These are phyloP conservation scores for Mycena crocata DNA, from an alignment of 768 basidiomycete genomes.

Conservation along the genomic window DNA sequence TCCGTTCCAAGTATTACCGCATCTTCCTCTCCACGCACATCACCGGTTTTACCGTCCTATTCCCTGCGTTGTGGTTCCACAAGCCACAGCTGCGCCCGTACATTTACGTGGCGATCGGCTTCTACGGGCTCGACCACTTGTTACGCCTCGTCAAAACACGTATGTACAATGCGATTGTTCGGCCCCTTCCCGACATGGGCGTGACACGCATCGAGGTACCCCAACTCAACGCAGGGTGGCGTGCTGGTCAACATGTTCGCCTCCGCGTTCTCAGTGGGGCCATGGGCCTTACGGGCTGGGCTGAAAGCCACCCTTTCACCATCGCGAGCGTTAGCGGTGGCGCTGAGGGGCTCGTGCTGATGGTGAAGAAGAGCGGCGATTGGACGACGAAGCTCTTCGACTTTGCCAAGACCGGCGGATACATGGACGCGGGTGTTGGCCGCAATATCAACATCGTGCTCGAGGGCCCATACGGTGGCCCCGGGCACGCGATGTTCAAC, in stretches of 20 bases:
- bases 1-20: conserved; percentile 61
- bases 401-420: conserved; percentile 37
- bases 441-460: conserved; percentile 48
- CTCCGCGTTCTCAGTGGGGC: conserved; percentile 58
- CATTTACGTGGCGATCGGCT: conserved; percentile 50
- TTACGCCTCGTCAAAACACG: conserved; percentile 62
- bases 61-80: conserved; percentile 56
- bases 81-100: conserved; percentile 52
- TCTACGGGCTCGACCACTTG: conserved; percentile 61
- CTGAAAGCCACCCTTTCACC: conserved; percentile 70
- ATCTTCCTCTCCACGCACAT: conserved; percentile 66
- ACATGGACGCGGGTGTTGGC: conserved; percentile 34
- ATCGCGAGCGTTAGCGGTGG: conserved; percentile 60
- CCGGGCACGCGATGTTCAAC: conserved; percentile 56
- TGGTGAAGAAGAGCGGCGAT: conserved; percentile 60
- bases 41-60: conserved; percentile 53
- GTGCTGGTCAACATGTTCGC: conserved; percentile 72
- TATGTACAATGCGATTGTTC: conserved; percentile 55
- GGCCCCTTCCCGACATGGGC: conserved; percentile 57
- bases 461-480: conserved; percentile 63
- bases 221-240: conserved; percentile 63
- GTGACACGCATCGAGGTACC: conserved; percentile 62
- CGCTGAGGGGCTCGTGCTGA: conserved; percentile 61
- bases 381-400: conserved; percentile 61
- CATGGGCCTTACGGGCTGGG: conserved; percentile 53